Evolutionary conservation across 2,329 filamentous ascomycete species (phyloP), one percentile per base, ranked within the genome.

Genomic region (Exserohilum turcica): DNA sequence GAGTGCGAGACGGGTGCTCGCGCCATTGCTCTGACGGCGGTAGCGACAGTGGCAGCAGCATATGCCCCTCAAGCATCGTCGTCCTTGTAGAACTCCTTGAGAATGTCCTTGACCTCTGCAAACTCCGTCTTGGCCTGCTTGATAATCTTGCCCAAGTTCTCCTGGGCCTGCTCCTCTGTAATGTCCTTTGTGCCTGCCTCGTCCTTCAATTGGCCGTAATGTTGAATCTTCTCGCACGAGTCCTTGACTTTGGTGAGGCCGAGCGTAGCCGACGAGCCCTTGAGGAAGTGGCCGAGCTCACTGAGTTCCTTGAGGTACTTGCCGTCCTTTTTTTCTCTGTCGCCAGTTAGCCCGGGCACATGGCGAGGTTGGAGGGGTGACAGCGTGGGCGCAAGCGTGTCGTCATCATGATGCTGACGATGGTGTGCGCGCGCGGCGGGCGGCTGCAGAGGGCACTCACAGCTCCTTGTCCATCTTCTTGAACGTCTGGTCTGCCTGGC

Each of bases 201-300:
- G 64, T 93, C 92, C 76, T 92, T 91, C 67, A 84, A 82, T 68
- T 89, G 89, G 63, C 93, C 93, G 73, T 87, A 95, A 70, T 96
- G 89, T 76, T 99, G 93, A 68, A 99, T 97, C 81, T 95, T 92
- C 78, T 97, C 92, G 78, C 94, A 99, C 58, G 86, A 88, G 70
- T 97, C 92, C 74, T 91, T 90, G 67, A 99, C 89, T 75, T 95
- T 95, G 67, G 84, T 88, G 49, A 97, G 84, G 39, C 94, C 94
- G 48, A 99, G 84, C 3, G 94, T 97, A 33, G 94, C 93, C 7
- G 93, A 97, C 6, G 93, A 97, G 55, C 94, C 94, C 78, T 99
- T 99, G 64, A 99, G 83, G 79, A 96, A 99, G 78, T 99, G 94
- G 36, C 94, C 94, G 28, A 96, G 86, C 47, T 84, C 82, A 29